phyloP scores from a whole-genome alignment of 495 filamentous ascomycete species.

The Aeminium ludgeri region DNA sequence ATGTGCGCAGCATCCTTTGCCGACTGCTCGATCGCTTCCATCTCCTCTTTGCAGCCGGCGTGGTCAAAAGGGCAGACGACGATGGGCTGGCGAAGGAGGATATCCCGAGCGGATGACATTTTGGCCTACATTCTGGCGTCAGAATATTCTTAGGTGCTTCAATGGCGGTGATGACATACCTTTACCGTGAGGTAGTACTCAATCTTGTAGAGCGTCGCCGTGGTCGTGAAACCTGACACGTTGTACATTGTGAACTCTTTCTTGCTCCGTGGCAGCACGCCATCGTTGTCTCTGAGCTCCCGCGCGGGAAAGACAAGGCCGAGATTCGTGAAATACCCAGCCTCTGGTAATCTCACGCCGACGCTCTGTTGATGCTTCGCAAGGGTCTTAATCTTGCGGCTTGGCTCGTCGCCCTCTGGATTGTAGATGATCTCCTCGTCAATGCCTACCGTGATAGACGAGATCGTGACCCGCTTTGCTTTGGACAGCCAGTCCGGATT shows the following conservation, averaged over 20 bases:
- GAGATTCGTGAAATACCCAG: conserved; percentile 79
- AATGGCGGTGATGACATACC: conserved; percentile 32
- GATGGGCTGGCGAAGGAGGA: conserved; percentile 78
- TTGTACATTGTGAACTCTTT: conserved; percentile 78
- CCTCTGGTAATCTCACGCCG: conserved; percentile 65
- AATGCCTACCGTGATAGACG: conserved; percentile 81
- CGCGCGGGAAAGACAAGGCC: conserved; percentile 83
- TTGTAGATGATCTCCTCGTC: conserved; percentile 97
- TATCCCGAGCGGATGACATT: conserved; percentile 79
- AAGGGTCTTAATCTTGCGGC: conserved; percentile 72
- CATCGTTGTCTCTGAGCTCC: conserved; percentile 74
- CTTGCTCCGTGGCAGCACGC: conserved; percentile 70
- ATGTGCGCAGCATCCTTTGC: conserved; percentile 81
- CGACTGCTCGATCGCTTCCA: conserved; percentile 91
- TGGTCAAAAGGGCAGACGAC: conserved; percentile 93
- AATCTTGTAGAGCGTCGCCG: conserved; percentile 89
- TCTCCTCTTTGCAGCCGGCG: conserved; percentile 89
- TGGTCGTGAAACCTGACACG: conserved; percentile 81
- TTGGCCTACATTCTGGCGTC: conserved; percentile 45
- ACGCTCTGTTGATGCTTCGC: conserved; percentile 69
- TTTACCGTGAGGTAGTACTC: conserved; percentile 92
- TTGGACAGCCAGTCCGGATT: conserved; percentile 84
- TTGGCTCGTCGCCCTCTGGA: conserved; percentile 93
- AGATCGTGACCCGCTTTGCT: conserved; percentile 82
- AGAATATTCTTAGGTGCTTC: neutral